These are phyloP conservation scores for Bocquillonia castaneifolia DNA, from an alignment of 441 rosid species.

Conservation along the genomic window DNA sequence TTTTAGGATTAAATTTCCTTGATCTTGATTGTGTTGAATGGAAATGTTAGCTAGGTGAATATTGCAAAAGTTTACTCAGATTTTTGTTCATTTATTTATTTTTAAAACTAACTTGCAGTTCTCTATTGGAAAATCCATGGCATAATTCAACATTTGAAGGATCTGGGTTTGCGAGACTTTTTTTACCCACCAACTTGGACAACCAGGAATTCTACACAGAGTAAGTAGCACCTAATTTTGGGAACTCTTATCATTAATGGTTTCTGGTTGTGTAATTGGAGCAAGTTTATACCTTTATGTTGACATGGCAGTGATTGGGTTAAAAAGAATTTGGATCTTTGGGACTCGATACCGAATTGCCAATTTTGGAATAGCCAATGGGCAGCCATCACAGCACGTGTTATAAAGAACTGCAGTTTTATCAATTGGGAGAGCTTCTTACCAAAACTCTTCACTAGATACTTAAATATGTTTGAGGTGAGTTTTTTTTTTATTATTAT, in stretches of 20 bases:
- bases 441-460: constrained; percentile 73
- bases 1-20: constrained; percentile 4
- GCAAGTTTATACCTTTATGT: constrained; percentile 21
- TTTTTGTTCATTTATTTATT: neutral
- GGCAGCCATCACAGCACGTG: constrained; percentile 86
- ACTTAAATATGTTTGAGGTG: constrained; percentile 98
- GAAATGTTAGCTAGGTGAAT: neutral
- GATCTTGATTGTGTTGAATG: neutral
- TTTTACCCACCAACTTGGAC: constrained; percentile 86
- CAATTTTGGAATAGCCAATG: constrained; percentile 99
- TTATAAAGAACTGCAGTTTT: constrained; percentile 71
- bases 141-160: constrained; percentile 97
- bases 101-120: constrained; percentile 44
- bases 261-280: constrained; percentile 19
- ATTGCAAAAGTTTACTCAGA: neutral
- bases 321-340: constrained; percentile 55
- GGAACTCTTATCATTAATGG: constrained; percentile 24
- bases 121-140: constrained; percentile 95
- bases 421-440: constrained; percentile 81
- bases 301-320: constrained; percentile 76
- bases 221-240: constrained; percentile 45
- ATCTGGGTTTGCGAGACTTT: constrained; percentile 88
- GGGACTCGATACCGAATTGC: constrained; percentile 96
- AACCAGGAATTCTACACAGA: constrained; percentile 83
- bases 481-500: constrained; percentile 33